Evolutionary conservation across 2,329 filamentous ascomycete species (phyloP).

Genomic region (Hymenoscyphus fructigenus): DNA sequence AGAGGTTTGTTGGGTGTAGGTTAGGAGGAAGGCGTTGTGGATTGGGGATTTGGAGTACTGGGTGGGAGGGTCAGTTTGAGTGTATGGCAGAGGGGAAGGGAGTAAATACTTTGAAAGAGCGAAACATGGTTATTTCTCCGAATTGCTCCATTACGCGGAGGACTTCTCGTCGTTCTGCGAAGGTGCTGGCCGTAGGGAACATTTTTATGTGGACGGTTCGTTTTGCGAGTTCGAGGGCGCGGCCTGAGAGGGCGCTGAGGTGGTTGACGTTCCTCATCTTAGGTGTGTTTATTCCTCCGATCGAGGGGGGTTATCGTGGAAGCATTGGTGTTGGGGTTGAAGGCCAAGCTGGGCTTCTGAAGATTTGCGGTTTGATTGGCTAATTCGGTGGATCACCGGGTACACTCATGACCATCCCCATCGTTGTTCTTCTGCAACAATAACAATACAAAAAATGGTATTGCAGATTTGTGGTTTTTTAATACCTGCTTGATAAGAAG

Average conservation of each 20-base stretch:
- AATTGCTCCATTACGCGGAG: conserved; percentile 36
- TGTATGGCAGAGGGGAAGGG: neutral
- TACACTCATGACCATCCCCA: no score
- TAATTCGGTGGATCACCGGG: neutral
- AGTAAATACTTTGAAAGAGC: conserved; percentile 32
- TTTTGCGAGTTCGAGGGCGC: conserved; percentile 13
- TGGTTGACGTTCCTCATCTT: neutral
- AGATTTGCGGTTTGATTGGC: neutral
- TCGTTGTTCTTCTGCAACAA: no score
- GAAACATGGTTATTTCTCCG: conserved; percentile 36
- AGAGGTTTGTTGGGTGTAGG: conserved; percentile 28
- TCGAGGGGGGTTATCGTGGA: neutral
- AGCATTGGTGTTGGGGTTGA: neutral
- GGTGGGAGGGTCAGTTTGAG: neutral
- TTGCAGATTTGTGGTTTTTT: no score
- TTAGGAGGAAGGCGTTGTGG: conserved; percentile 32
- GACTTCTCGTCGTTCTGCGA: conserved; percentile 37
- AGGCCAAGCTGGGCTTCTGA: no score
- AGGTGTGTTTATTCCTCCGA: neutral
- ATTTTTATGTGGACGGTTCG: conserved; percentile 37
- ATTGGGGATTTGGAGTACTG: conserved; percentile 26
- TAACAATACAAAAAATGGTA: no score
- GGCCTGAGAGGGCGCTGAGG: neutral
- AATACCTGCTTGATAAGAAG: no score
- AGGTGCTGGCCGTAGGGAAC: conserved; percentile 31